A percentile compares a stretch with the other conserved stretches of the same genome.
phyloP scores from a whole-genome alignment of 208 protist species.

The Leishmania mexicana region DNA sequence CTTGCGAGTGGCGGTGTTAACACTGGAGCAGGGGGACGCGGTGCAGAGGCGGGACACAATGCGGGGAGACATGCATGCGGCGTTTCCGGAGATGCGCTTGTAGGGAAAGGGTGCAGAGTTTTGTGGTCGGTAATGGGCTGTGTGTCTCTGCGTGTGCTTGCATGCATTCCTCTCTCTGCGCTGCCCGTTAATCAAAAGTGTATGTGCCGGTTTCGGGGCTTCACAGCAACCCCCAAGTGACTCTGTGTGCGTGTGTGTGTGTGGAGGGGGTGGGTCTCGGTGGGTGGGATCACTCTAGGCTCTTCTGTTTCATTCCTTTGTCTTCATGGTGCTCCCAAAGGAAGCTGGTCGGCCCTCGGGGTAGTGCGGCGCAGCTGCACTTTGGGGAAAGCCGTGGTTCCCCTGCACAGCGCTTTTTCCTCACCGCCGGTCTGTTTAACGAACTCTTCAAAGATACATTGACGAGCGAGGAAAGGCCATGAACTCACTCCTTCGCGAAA shows the following conservation, averaged over 20 bases:
- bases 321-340: background rate
- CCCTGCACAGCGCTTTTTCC: background rate
- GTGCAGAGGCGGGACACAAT: too few species aligned
- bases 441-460: background rate
- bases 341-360: background rate
- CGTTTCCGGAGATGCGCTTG: background rate
- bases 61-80: background rate
- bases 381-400: background rate
- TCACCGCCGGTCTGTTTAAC: background rate
- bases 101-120: background rate
- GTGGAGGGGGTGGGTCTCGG: background rate
- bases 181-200: background rate
- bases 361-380: background rate
- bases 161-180: background rate
- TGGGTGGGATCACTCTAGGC: background rate
- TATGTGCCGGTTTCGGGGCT: background rate
- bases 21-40: background rate
- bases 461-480: background rate
- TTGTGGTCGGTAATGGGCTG: background rate
- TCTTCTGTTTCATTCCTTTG: background rate
- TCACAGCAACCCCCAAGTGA: background rate
- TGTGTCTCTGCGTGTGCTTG: background rate
- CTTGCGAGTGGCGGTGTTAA: background rate
- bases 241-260: background rate
- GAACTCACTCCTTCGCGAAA: background rate